Evolutionary conservation across 2,329 filamentous ascomycete genomes (phyloP), one percentile per base, ranked within the genome.

Genomic region (Rosellinia necatrix): DNA sequence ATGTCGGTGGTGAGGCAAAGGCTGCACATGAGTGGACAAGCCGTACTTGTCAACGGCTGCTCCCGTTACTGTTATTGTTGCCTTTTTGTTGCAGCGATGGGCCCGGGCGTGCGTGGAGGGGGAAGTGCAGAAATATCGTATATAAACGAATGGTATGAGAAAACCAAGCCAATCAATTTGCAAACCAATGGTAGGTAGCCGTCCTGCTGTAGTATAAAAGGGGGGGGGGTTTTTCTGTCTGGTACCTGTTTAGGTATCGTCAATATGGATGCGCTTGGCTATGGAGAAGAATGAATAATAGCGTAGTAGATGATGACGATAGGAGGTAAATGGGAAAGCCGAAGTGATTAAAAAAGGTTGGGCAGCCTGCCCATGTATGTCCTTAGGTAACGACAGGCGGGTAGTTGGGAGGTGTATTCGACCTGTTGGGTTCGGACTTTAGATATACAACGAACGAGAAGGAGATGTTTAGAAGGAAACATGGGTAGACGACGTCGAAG

Each of bases 221-320:
- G 48, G 56, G 43, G 46, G 47, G n/a, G n/a, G n/a, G n/a, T n/a
- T n/a, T n/a, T n/a, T n/a, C n/a, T 27, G 37, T 37, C 40, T 48
- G 24, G 37, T 38, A 29, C 34, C 44, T n/a, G n/a, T n/a, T n/a
- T 19, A 53, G 48, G 53, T 49, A 46, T 37, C 29, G 21, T 34
- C 30, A 41, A 34, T 34, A 47, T 41, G 21, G 49, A 42, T 58
- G 44, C 22, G 38, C 13, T 27, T 37, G 12, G 12, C 46, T 49
- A 53, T 42, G 24, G 50, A 24, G n/a, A 53, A 37, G 30, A 35
- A 41, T 15, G 46, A 58, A 27, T 44, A 24, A 42, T 48, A 51
- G 53, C 35, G 49, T 17, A 30, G 32, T 46, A 41, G 49, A 15
- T 48, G 49, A 53, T 17, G 24, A 49, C 13, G 49, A 27, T 21